Percentiles rank a stretch among this genome's conserved stretches.
These are phyloP conservation scores for Sordaria brevicollis DNA, from an alignment of 495 filamentous ascomycete species.

Conservation along the genomic window DNA sequence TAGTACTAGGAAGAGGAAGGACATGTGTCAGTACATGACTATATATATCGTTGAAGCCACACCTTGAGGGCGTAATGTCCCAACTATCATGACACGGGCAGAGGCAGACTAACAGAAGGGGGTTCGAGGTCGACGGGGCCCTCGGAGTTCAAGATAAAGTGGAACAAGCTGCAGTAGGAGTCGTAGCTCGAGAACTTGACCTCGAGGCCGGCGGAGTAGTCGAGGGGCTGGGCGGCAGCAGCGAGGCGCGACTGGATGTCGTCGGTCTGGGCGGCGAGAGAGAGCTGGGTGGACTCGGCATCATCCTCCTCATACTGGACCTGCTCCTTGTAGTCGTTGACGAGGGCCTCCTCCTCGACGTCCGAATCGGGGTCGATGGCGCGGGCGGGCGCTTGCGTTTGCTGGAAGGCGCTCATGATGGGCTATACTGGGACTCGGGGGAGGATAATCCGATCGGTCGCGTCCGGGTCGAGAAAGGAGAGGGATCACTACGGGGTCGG, in stretches of 20 bases:
- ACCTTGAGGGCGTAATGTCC: background rate
- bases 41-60: background rate
- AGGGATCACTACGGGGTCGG: background rate
- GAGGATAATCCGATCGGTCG: background rate
- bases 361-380: conserved; percentile 72
- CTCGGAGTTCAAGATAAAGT: conserved; percentile 97
- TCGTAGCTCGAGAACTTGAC: conserved; percentile 98
- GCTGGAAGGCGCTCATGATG: conserved; percentile 42
- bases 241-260: conserved; percentile 87
- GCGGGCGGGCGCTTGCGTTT: conserved; percentile 39
- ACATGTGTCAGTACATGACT: background rate
- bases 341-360: conserved; percentile 86
- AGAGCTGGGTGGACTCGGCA: conserved; percentile 60
- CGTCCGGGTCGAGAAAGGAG: background rate
- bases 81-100: background rate
- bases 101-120: conserved; percentile 62
- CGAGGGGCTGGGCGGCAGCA: conserved; percentile 85
- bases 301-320: conserved; percentile 80
- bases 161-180: conserved; percentile 97
- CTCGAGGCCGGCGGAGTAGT: conserved; percentile 88
- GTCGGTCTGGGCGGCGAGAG: conserved; percentile 46
- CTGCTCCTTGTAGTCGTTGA: conserved; percentile 90
- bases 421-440: background rate
- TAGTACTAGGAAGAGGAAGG: conserved; percentile 56
- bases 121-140: conserved; percentile 94